Evolutionary conservation across 805 yeast species (phyloP).

Genomic region (Hanseniaspora occidentalis): DNA sequence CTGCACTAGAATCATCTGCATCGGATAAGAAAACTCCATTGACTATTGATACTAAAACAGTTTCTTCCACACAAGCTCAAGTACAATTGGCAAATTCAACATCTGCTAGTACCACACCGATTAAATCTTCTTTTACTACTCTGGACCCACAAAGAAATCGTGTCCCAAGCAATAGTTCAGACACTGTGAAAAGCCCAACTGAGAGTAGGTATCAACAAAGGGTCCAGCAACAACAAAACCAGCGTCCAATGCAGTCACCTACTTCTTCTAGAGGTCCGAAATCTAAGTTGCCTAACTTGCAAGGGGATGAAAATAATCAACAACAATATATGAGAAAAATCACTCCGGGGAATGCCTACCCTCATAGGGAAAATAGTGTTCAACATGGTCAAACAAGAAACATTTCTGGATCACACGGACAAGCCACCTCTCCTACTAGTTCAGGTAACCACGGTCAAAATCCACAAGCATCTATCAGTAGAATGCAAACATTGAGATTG

Average conservation of each 20-base stretch:
- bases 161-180: too few relatives aligned
- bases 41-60: too few relatives aligned
- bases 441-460: slow-evolving; percentile 3
- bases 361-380: not conserved
- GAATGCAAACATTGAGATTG: slow-evolving; percentile 9
- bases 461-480: slow-evolving; percentile 7
- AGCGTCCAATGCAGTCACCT: slow-evolving; percentile 4
- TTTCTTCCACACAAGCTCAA: not conserved
- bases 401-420: not conserved
- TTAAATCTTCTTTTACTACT: not conserved
- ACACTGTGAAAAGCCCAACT: slow-evolving; percentile 2
- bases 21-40: too few relatives aligned
- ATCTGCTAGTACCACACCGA: too few relatives aligned
- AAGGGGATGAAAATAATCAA: slow-evolving; percentile 1
- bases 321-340: slow-evolving; percentile 1
- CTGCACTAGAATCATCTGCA: not conserved
- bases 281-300: slow-evolving; percentile 4
- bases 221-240: not conserved
- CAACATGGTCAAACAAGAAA: not conserved
- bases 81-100: too few relatives aligned
- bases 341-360: not conserved
- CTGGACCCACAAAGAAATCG: not conserved
- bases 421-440: not conserved
- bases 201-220: slow-evolving; percentile 1
- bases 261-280: slow-evolving; percentile 5